These are phyloP conservation scores for Boletellus deceptivus DNA, from an alignment of 1,284 basidiomycete species.

Conservation along the genomic window DNA sequence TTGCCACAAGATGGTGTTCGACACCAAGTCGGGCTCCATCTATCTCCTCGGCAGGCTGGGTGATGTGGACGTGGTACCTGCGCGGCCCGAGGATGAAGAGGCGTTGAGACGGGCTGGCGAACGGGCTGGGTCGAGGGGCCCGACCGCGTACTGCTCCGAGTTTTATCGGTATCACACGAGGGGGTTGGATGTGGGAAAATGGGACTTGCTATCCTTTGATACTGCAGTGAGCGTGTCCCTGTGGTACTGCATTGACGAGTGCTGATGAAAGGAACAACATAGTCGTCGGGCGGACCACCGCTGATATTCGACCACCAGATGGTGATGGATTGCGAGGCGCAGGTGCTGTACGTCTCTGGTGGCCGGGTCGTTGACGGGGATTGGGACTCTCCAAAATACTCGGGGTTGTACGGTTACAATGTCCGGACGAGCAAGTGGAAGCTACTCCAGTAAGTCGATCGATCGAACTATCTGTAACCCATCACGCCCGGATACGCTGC, in stretches of 20 bases:
- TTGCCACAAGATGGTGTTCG: constrained; percentile 84
- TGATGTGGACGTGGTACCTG: constrained; percentile 45
- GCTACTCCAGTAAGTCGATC: constrained; percentile 52
- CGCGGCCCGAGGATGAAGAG: constrained; percentile 25
- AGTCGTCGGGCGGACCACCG: constrained; percentile 69
- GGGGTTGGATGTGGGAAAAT: constrained; percentile 57
- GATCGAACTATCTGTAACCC: neutral
- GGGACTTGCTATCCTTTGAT: constrained; percentile 64
- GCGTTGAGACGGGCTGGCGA: constrained; percentile 26
- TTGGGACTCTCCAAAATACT: constrained; percentile 55
- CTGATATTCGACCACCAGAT: constrained; percentile 82
- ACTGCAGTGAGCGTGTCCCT: constrained; percentile 49
- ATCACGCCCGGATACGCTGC: too few species aligned
- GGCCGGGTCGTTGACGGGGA: constrained; percentile 70
- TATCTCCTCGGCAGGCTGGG: constrained; percentile 68
- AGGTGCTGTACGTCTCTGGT: constrained; percentile 77
- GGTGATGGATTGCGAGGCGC: constrained; percentile 69
- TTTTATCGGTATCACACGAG: constrained; percentile 71
- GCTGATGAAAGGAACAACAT: neutral
- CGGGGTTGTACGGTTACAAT: constrained; percentile 70
- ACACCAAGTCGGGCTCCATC: constrained; percentile 65
- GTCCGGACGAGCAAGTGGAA: constrained; percentile 63
- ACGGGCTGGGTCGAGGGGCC: constrained; percentile 19
- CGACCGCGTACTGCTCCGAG: constrained; percentile 49
- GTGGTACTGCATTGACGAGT: neutral